These are phyloP conservation scores for Luvunga scandens DNA, from an alignment of 345 rosid species.

Conservation along the genomic window DNA sequence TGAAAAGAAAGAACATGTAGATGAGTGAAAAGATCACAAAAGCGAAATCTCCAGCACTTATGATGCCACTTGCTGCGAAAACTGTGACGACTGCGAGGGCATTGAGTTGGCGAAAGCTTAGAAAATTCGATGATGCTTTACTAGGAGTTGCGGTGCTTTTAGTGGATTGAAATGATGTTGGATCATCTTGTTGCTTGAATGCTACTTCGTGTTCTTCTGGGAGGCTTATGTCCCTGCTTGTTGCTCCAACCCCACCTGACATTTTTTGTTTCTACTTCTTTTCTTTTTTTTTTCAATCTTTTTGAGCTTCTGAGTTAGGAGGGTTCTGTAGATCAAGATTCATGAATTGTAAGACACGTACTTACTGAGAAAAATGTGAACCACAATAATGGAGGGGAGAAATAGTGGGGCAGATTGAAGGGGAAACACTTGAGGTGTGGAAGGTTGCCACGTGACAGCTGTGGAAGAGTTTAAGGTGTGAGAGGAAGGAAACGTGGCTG, in stretches of 20 bases:
- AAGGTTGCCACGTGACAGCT: conserved; percentile 22
- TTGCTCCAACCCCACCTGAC: conserved; percentile 85
- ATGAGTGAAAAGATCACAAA: conserved; percentile 49
- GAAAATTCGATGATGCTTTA: conserved; percentile 22
- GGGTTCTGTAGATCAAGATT: not conserved
- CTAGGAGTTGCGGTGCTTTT: conserved; percentile 6
- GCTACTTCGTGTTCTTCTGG: conserved; percentile 40
- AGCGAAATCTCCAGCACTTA: conserved; percentile 48
- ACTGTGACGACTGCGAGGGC: conserved; percentile 53
- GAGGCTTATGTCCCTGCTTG: conserved; percentile 49
- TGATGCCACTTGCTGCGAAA: conserved; percentile 70
- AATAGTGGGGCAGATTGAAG: too few relatives aligned
- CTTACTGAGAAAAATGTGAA: not conserved
- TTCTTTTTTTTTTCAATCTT: not conserved
- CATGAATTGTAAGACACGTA: not conserved
- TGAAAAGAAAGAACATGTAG: conserved; percentile 67
- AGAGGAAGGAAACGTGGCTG: not conserved
- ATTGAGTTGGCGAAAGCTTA: conserved; percentile 63
- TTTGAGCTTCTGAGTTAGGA: too few relatives aligned
- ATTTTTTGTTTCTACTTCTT: conserved; percentile 20
- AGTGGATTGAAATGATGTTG: conserved; percentile 7
- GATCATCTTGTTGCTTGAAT: conserved; percentile 19
- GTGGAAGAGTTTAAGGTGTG: conserved; percentile 3
- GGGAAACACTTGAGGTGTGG: not conserved
- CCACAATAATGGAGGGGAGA: not conserved